Base-by-base conservation (phyloP, 2,329 filamentous ascomycete species). In the Gaeumannomyces sp. region DNA sequence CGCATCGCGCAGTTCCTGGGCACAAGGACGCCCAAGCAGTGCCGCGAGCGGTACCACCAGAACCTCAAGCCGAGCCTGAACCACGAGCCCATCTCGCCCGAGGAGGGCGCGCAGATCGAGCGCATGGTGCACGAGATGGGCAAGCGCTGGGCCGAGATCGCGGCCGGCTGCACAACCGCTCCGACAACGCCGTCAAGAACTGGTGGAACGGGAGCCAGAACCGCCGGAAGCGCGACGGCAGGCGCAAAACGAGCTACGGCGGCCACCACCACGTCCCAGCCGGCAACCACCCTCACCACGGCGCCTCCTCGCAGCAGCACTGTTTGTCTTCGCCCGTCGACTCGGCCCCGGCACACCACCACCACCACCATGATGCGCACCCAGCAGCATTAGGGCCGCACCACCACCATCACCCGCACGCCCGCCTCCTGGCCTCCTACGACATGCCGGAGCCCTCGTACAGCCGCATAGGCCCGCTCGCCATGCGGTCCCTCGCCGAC, bases 141-240 rank as follows among this genome's bases (percentile, higher is more conserved):
- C 67, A 94, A 93, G 80, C 87, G 90, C 65, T 97, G 93, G 93
- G 93, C 93, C 2, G 92, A 97, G 74, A 97, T 97, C 73, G 92
- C 93, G 59, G 93, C 69, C 83, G 87, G 60, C 83, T 97, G 27
- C 84, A 89, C 64, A 92, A 92, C 69, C 89, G 93, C 72, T 96
- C 93, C 76, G 93, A 97, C 80, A 97, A 97, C 73, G 90, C 92
- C 33, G 92, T 97, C 68, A 97, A 97, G 85, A 97, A 97, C 77
- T 97, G 93, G 92, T 97, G 91, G 91, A 97, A 97, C 74, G 93
- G 93, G 62, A 91, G 89, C 74, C 90, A 93, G 83, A 97, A 97
- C 79, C 87, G 93, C 72, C 84, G 89, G 72, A 83, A 81, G 72
- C 80, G 87, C 69, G 75, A 80, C 63, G 74, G 78, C 67, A 76